Percentiles rank a stretch among this genome's conserved stretches.
Conservation (phyloP, 768 basidiomycete genomes). For the Termitomyces sp. region DNA sequence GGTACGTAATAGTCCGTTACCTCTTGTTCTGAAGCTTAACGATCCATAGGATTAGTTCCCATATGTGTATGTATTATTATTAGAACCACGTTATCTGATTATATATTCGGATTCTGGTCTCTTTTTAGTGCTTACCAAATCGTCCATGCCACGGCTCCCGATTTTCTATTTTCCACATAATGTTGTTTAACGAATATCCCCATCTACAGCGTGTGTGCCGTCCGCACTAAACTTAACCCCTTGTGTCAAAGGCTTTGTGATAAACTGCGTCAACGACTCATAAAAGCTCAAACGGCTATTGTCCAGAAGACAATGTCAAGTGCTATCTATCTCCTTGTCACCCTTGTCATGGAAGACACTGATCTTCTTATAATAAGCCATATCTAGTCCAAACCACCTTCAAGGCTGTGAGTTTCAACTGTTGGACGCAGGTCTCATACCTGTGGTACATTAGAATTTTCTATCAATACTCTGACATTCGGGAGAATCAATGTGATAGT, state of each 20-base stretch:
- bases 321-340: not conserved
- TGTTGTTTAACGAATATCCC: not conserved
- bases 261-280: not conserved
- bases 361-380: not conserved
- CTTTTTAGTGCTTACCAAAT: not conserved
- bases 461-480: not conserved
- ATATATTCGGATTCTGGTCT: not conserved
- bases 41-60: constrained; percentile 32
- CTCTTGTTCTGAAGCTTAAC: constrained; percentile 9
- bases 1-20: constrained; percentile 43
- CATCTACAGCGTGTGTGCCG: not conserved
- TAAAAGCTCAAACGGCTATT: not conserved
- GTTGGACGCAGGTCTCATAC: not conserved
- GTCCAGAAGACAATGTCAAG: not conserved
- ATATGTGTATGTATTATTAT: constrained; percentile 2
- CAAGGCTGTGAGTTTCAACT: not conserved
- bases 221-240: not conserved
- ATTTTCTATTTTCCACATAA: not conserved
- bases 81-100: constrained; percentile 7
- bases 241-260: not conserved
- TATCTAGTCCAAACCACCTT: not conserved
- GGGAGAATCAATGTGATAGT: not conserved
- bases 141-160: no score
- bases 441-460: not conserved
- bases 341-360: not conserved